Percentiles rank a stretch among this genome's conserved stretches.
phyloP scores from a whole-genome alignment of 805 yeast genomes.

The Schwanniomyces sp. region DNA sequence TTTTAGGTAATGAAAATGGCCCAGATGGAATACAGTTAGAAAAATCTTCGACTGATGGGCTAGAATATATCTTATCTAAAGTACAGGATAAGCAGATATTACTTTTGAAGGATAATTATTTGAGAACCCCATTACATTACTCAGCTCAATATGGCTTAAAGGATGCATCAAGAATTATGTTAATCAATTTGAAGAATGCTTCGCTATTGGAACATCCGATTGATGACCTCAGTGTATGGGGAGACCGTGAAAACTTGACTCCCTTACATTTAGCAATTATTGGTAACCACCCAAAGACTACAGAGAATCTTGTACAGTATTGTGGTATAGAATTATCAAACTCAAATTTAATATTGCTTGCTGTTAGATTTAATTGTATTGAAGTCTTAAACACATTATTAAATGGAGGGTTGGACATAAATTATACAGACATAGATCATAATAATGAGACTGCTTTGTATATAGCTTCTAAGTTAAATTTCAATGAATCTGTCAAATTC shows the following conservation, averaged over 20 bases:
- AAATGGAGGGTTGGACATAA: constrained; percentile 57
- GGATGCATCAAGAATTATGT: constrained; percentile 56
- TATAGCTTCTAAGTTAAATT: constrained; percentile 68
- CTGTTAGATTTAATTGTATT: constrained; percentile 63
- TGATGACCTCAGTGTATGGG: constrained; percentile 62
- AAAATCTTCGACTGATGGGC: constrained; percentile 49
- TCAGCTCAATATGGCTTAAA: constrained; percentile 84
- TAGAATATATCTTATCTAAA: constrained; percentile 56
- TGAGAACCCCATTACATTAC: constrained; percentile 86
- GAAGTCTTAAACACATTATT: constrained; percentile 56
- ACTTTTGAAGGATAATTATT: constrained; percentile 69
- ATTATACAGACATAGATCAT: constrained; percentile 58
- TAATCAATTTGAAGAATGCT: constrained; percentile 61
- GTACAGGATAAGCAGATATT: constrained; percentile 37
- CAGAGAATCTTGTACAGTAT: constrained; percentile 54
- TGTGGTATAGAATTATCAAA: constrained; percentile 43
- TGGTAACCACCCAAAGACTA: constrained; percentile 80
- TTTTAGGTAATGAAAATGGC: constrained; percentile 40
- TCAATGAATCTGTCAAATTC: constrained; percentile 50
- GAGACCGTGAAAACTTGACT: constrained; percentile 74
- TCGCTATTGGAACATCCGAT: constrained; percentile 53
- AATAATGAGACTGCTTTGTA: constrained; percentile 79
- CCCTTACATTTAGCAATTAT: constrained; percentile 83
- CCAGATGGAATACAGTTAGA: constrained; percentile 59
- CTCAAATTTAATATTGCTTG: constrained; percentile 62